Evolutionary conservation across 805 yeast species (phyloP).

Genomic region (Suhomyces faveliae): DNA sequence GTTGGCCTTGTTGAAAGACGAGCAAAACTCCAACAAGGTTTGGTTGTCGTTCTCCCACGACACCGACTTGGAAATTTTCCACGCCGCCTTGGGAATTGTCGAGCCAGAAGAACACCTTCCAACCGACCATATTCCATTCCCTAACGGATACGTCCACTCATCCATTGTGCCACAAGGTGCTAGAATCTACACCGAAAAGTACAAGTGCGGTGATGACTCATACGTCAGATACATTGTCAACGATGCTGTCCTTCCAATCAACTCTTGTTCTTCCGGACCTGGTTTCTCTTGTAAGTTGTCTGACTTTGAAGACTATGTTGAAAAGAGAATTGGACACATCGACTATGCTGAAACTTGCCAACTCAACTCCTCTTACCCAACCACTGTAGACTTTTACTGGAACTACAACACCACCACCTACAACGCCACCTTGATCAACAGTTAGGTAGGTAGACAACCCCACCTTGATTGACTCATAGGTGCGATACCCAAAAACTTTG

Average conservation of each 20-base stretch:
- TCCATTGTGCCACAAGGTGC: constrained; percentile 43
- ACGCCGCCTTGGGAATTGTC: constrained; percentile 63
- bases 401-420: constrained; percentile 28
- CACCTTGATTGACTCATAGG: background rate
- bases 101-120: constrained; percentile 45
- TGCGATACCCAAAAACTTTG: no score
- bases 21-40: constrained; percentile 46
- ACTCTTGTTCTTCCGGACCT: constrained; percentile 37
- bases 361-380: constrained; percentile 20
- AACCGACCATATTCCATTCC: constrained; percentile 46
- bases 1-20: constrained; percentile 47
- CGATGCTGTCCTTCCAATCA: constrained; percentile 40
- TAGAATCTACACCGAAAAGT: constrained; percentile 38
- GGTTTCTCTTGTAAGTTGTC: constrained; percentile 42
- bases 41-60: constrained; percentile 78
- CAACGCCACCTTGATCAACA: constrained; percentile 13
- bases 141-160: constrained; percentile 44
- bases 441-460: background rate
- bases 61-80: constrained; percentile 57
- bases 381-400: constrained; percentile 40
- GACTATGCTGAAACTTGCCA: constrained; percentile 30
- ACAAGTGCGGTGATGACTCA: constrained; percentile 25
- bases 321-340: constrained; percentile 25
- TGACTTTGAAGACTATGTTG: constrained; percentile 31
- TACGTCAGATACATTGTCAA: constrained; percentile 41